phyloP scores from a whole-genome alignment of 2,329 filamentous ascomycete genomes.

The Chaetomiaceae sp. region DNA sequence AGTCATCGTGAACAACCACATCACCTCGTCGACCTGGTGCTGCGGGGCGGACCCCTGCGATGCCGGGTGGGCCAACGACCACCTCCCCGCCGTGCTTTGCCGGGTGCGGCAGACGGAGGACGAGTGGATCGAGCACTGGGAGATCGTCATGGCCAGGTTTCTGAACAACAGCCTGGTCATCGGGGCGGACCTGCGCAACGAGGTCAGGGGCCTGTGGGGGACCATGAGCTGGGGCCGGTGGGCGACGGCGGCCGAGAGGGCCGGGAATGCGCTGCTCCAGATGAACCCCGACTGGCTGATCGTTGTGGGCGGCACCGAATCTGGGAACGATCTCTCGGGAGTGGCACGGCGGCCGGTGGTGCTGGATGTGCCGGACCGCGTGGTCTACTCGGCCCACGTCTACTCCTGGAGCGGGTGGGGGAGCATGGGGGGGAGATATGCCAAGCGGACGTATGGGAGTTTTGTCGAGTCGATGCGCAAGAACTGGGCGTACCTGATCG shows the following conservation, averaged over 20 bases:
- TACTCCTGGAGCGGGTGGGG: conserved; percentile 70
- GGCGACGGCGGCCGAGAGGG: conserved; percentile 59
- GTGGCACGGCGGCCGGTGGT: conserved; percentile 51
- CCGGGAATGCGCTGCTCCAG: conserved; percentile 54
- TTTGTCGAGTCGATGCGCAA: conserved; percentile 58
- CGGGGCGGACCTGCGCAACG: conserved; percentile 63
- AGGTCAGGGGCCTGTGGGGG: conserved; percentile 64
- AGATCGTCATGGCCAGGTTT: conserved; percentile 57
- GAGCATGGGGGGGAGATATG: conserved; percentile 53
- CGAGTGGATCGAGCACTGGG: conserved; percentile 63
- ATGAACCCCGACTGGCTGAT: conserved; percentile 62
- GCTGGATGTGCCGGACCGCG: conserved; percentile 48
- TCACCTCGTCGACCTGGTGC: conserved; percentile 64
- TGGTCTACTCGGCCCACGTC: conserved; percentile 66
- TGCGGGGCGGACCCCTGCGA: conserved; percentile 65
- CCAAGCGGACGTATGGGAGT: conserved; percentile 55
- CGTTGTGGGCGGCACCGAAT: conserved; percentile 63
- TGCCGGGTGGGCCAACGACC: conserved; percentile 60
- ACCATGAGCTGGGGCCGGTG: conserved; percentile 63
- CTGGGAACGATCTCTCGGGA: conserved; percentile 59
- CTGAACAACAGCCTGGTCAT: conserved; percentile 57
- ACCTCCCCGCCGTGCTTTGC: conserved; percentile 53
- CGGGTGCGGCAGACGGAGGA: conserved; percentile 59
- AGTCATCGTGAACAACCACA: conserved; percentile 67
- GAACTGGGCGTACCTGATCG: conserved; percentile 63